Percentiles rank a stretch among this genome's conserved stretches.
Evolutionary conservation across 73 alveolate genomes (phyloP).

Genomic region (Paramecium sexaurelia): DNA sequence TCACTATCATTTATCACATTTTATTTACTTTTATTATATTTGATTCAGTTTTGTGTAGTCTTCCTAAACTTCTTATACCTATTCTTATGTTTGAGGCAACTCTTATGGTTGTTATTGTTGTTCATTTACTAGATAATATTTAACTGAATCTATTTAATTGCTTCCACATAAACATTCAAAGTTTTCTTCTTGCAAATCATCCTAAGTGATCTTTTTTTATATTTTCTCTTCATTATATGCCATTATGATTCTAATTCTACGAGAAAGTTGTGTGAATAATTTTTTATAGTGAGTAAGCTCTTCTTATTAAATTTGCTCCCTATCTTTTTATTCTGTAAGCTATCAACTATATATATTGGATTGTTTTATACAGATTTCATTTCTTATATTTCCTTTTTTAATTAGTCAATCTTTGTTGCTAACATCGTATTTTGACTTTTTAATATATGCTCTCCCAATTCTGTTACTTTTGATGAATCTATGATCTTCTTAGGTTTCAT

Average conservation of each 20-base stretch:
- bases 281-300: background rate
- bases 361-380: background rate
- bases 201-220: background rate
- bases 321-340: background rate
- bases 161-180: constrained; percentile 47
- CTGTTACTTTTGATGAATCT: background rate
- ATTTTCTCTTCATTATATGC: background rate
- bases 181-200: background rate
- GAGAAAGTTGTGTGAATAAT: background rate
- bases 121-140: background rate
- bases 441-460: background rate
- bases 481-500: background rate
- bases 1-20: background rate
- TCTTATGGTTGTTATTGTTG: background rate
- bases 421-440: background rate
- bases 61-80: background rate
- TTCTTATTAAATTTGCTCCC: background rate
- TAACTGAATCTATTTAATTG: background rate
- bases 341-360: background rate
- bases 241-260: background rate
- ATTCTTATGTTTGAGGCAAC: background rate
- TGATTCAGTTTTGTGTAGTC: background rate
- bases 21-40: background rate
- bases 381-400: background rate
- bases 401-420: background rate